These are phyloP conservation scores for Carex scoparia DNA, from an alignment of 176 grass and related monocot genomes.

Conservation along the genomic window DNA sequence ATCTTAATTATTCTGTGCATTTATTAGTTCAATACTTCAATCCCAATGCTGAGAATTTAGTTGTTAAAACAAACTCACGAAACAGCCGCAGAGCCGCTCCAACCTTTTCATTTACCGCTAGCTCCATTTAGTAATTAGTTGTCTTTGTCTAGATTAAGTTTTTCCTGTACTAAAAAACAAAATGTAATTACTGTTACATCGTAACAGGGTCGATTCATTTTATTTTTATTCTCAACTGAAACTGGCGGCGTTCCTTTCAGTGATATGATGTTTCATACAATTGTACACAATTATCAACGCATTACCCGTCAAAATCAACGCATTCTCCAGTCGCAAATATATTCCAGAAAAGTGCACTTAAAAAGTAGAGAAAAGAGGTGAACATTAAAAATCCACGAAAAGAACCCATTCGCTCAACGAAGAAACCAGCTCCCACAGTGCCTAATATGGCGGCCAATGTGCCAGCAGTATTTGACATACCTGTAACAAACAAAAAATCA, in stretches of 20 bases:
- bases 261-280: constrained; percentile 16
- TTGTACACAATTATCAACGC: constrained; percentile 23
- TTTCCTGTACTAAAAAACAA: neutral
- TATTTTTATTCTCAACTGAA: neutral
- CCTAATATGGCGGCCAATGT: constrained; percentile 90
- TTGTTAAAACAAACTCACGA: neutral
- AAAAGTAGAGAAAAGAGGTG: constrained; percentile 77
- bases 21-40: neutral
- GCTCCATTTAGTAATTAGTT: neutral
- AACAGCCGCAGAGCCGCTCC: too few relatives aligned
- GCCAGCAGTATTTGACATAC: constrained; percentile 93
- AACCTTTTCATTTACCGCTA: neutral
- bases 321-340: constrained; percentile 86
- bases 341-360: constrained; percentile 82
- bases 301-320: constrained; percentile 59
- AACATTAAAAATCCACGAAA: constrained; percentile 83
- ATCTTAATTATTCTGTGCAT: neutral
- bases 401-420: constrained; percentile 90
- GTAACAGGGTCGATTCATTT: neutral
- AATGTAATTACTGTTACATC: neutral
- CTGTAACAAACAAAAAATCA: constrained; percentile 32
- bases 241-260: neutral
- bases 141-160: neutral
- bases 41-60: neutral
- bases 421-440: constrained; percentile 93